phyloP scores from a whole-genome alignment of 2,329 filamentous ascomycete species.

The Monilinia aucupariae region DNA sequence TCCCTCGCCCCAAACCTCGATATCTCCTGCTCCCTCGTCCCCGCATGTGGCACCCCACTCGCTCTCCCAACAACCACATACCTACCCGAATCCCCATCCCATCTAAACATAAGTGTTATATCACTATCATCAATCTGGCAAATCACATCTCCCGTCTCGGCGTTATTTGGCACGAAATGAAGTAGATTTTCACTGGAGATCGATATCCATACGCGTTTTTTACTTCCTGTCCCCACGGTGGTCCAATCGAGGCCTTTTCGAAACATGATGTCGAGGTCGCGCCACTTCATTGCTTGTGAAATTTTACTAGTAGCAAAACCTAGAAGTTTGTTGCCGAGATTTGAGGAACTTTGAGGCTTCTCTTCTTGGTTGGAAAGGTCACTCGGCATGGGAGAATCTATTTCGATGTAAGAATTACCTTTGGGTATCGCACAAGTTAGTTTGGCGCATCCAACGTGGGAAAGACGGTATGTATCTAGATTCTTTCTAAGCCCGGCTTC shows the following conservation, averaged over 20 bases:
- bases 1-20: neutral
- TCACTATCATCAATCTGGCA: neutral
- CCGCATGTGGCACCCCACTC: neutral
- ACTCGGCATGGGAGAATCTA: neutral
- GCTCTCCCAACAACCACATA: neutral
- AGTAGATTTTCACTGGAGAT: neutral
- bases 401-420: neutral
- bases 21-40: neutral
- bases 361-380: neutral
- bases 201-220: neutral
- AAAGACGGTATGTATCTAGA: neutral
- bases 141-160: neutral
- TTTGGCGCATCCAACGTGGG: neutral
- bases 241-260: neutral
- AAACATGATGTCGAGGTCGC: neutral
- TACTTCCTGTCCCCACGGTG: no score
- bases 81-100: neutral
- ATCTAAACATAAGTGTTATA: neutral
- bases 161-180: neutral
- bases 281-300: neutral
- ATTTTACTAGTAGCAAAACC: neutral
- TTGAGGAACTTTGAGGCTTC: neutral
- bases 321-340: neutral
- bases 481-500: neutral
- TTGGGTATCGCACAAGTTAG: neutral